A percentile compares a stretch with the other conserved stretches of the same genome.
These are phyloP conservation scores for Aspergillus sparsus DNA, from an alignment of 495 filamentous ascomycete species.

Conservation along the genomic window DNA sequence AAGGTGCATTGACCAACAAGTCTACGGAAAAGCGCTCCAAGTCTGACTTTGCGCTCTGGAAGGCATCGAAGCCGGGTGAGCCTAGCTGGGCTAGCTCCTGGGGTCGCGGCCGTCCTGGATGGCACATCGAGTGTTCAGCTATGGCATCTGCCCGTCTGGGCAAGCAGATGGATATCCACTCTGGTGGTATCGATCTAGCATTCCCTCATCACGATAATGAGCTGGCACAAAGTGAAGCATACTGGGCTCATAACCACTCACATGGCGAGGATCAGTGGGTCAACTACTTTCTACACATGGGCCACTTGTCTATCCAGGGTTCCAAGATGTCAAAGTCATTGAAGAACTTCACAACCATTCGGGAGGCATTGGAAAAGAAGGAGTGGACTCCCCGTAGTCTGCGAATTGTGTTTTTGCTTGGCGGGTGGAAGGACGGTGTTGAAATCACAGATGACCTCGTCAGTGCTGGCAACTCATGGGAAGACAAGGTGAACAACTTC, in stretches of 20 bases:
- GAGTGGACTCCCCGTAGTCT: slow-evolving; percentile 80
- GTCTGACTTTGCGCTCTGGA: slow-evolving; percentile 94
- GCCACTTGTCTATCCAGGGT: slow-evolving; percentile 85
- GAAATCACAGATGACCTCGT: slow-evolving; percentile 86
- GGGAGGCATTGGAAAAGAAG: slow-evolving; percentile 71
- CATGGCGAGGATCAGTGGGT: slow-evolving; percentile 69
- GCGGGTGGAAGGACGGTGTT: slow-evolving; percentile 85
- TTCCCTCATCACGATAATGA: slow-evolving; percentile 99
- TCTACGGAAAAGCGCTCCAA: slow-evolving; percentile 66
- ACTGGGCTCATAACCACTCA: slow-evolving; percentile 54
- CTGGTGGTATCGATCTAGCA: slow-evolving; percentile 86
- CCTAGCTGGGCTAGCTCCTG: slow-evolving; percentile 85
- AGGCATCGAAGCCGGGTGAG: slow-evolving; percentile 87
- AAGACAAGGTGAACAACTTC: slow-evolving; percentile 84
- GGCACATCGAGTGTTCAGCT: slow-evolving; percentile 98
- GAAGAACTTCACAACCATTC: slow-evolving; percentile 97
- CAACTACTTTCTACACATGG: slow-evolving; percentile 97
- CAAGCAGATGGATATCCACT: slow-evolving; percentile 84
- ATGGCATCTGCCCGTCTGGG: slow-evolving; percentile 91
- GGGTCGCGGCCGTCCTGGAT: slow-evolving; percentile 87
- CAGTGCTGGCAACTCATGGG: slow-evolving; percentile 73
- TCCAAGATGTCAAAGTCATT: slow-evolving; percentile 94
- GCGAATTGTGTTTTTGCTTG: slow-evolving; percentile 84
- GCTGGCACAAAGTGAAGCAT: slow-evolving; percentile 91
- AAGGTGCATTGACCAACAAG: slow-evolving; percentile 76